These are phyloP conservation scores for Pythium oligandrum DNA, from an alignment of 352 stramenopile genomes.

Conservation along the genomic window DNA sequence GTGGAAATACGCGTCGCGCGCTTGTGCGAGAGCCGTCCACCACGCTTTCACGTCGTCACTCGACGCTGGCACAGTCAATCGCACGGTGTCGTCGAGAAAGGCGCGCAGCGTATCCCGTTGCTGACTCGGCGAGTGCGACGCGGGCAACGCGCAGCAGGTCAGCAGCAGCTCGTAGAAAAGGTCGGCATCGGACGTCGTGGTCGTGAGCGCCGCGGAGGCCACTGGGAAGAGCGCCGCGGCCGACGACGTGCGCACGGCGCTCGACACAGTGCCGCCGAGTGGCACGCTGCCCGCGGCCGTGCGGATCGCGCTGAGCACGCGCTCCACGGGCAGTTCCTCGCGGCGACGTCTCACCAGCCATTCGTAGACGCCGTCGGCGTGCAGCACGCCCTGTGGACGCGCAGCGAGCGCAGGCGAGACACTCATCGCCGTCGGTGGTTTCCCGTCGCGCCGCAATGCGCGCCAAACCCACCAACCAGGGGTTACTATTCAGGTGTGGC, in stretches of 20 bases:
- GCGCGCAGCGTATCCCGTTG: constrained; percentile 11
- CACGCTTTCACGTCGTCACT: constrained; percentile 16
- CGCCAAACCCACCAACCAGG: no score
- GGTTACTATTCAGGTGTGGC: no score
- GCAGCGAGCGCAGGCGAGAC: neutral
- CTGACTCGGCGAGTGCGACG: constrained; percentile 6
- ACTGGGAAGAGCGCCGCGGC: constrained; percentile 1
- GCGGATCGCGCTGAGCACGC: constrained; percentile 33
- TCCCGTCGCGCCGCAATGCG: neutral
- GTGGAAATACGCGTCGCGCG: constrained; percentile 33
- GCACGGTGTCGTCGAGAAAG: constrained; percentile 5
- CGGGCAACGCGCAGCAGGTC: constrained; percentile 17
- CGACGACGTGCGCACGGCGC: constrained; percentile 10
- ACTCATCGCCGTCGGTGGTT: neutral
- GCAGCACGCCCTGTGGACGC: neutral
- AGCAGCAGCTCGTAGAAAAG: constrained; percentile 16
- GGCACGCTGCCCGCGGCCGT: constrained; percentile 47
- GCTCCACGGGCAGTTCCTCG: constrained; percentile 26
- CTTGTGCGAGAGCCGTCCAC: constrained; percentile 17
- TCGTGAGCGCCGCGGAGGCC: constrained; percentile 15
- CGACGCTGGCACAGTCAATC: neutral
- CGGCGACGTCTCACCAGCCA: constrained; percentile 35
- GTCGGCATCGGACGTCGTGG: constrained; percentile 2
- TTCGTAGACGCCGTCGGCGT: constrained; percentile 22
- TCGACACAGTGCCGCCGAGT: constrained; percentile 26